A percentile compares a stretch with the other conserved stretches of the same genome.
These are phyloP conservation scores for Sherardia arvensis DNA, from an alignment of 257 asterid genomes.

Conservation along the genomic window DNA sequence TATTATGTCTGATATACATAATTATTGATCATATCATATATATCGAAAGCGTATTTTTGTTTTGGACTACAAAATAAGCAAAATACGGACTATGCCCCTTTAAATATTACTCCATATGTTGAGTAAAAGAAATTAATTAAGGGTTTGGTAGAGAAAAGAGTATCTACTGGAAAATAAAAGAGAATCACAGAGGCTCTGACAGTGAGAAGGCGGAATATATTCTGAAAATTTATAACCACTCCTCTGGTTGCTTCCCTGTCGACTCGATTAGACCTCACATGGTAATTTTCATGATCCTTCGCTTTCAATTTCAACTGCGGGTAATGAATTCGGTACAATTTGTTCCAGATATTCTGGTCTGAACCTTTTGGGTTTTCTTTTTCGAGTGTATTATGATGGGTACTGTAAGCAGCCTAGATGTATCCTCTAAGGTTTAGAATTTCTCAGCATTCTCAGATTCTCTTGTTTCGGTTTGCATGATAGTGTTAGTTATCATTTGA, in stretches of 20 bases:
- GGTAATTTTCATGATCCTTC: constrained; percentile 17
- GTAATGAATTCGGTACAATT: neutral
- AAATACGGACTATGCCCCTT: too few relatives aligned
- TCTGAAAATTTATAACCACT: constrained; percentile 17
- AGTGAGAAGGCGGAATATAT: constrained; percentile 7
- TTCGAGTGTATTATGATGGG: neutral
- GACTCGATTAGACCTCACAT: constrained; percentile 33
- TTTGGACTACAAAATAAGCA: too few relatives aligned
- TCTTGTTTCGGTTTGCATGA: neutral
- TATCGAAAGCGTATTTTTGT: too few relatives aligned
- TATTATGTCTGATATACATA: too few relatives aligned
- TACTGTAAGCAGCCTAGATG: neutral
- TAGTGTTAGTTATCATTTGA: neutral
- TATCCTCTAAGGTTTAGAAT: neutral
- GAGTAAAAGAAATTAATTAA: too few relatives aligned
- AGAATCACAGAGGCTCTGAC: neutral
- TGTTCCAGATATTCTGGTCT: neutral
- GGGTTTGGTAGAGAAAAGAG: too few relatives aligned
- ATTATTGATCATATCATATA: too few relatives aligned
- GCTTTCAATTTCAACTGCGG: neutral
- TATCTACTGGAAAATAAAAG: neutral
- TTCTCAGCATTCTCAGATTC: neutral
- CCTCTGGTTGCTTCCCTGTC: constrained; percentile 27
- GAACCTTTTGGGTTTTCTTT: neutral
- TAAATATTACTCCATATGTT: too few relatives aligned